Evolutionary conservation across 2,329 filamentous ascomycete species (phyloP).

Genomic region (Trichoderma gracile): DNA sequence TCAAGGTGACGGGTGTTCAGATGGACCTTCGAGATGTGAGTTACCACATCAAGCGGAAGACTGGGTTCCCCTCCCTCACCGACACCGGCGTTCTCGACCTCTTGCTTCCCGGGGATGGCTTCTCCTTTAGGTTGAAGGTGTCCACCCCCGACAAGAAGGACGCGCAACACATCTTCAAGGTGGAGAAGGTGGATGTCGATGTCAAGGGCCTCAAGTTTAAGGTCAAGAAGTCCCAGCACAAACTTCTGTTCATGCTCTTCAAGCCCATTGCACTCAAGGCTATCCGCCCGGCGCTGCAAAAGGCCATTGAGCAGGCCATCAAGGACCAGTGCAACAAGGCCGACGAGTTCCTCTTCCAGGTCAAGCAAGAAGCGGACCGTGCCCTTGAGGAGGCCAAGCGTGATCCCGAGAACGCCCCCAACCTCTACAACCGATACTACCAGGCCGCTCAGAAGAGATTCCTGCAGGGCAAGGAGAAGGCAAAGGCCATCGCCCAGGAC

Average conservation of each 20-base stretch:
- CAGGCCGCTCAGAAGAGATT: conserved; percentile 72
- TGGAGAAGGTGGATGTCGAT: conserved; percentile 83
- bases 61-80: conserved; percentile 84
- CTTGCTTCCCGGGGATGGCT: conserved; percentile 79
- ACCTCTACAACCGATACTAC: conserved; percentile 85
- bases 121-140: conserved; percentile 89
- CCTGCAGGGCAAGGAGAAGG: conserved; percentile 76
- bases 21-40: conserved; percentile 89
- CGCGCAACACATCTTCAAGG: conserved; percentile 84
- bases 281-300: conserved; percentile 80
- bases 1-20: conserved; percentile 86
- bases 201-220: conserved; percentile 84
- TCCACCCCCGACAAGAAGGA: conserved; percentile 77
- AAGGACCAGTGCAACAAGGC: conserved; percentile 76
- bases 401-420: conserved; percentile 72
- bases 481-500: conserved; percentile 59
- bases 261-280: conserved; percentile 86
- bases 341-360: conserved; percentile 70
- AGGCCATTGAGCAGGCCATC: conserved; percentile 86
- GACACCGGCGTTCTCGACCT: conserved; percentile 90
- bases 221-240: conserved; percentile 92
- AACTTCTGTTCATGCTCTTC: conserved; percentile 80
- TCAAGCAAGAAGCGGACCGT: conserved; percentile 81
- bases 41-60: conserved; percentile 93
- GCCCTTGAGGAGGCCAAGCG: conserved; percentile 58